phyloP scores from a whole-genome alignment of 179 eudicot species.

The Vitellaria paradoxa region DNA sequence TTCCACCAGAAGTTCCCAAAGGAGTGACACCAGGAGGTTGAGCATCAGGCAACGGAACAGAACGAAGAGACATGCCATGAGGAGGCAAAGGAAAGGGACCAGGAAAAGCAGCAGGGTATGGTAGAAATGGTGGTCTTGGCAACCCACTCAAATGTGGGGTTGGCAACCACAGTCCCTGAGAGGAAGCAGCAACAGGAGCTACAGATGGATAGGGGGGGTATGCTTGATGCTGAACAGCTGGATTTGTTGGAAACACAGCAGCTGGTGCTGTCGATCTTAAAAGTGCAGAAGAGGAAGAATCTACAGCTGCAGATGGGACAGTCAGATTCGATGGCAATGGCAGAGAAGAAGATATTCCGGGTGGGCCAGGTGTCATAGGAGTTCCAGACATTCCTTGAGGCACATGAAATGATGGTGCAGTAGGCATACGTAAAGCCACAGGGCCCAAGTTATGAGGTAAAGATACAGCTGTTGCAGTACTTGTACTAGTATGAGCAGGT shows the following conservation, averaged over 20 bases:
- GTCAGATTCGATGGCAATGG: slow-evolving; percentile 28
- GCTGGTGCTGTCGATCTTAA: slow-evolving; percentile 32
- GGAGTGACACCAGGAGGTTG: slow-evolving; percentile 88
- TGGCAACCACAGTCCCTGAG: slow-evolving; percentile 73
- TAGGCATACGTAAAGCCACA: slow-evolving; percentile 28
- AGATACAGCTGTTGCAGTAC: slow-evolving; percentile 31
- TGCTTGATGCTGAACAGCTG: slow-evolving; percentile 46
- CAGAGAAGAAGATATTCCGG: slow-evolving; percentile 42
- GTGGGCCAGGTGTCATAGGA: slow-evolving; percentile 31
- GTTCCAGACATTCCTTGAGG: slow-evolving; percentile 38
- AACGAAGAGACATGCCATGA: slow-evolving; percentile 52
- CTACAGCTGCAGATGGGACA: slow-evolving; percentile 27
- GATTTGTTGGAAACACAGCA: slow-evolving; percentile 33
- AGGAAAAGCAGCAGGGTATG: slow-evolving; percentile 56
- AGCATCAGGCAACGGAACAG: slow-evolving; percentile 63
- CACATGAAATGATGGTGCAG: slow-evolving; percentile 39
- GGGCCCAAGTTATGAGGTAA: slow-evolving; percentile 29
- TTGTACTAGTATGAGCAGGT: slow-evolving; percentile 32
- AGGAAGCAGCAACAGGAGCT: slow-evolving; percentile 46
- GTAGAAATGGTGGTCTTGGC: slow-evolving; percentile 56
- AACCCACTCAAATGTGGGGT: slow-evolving; percentile 53
- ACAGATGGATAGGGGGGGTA: slow-evolving; percentile 48
- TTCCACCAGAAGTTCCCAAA: slow-evolving; percentile 40
- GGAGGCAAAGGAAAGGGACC: slow-evolving; percentile 59
- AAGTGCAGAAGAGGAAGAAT: slow-evolving; percentile 39